Evolutionary conservation across 257 asterid species (phyloP), one percentile per base, ranked within the genome.

Genomic region (Misopates orontium): DNA sequence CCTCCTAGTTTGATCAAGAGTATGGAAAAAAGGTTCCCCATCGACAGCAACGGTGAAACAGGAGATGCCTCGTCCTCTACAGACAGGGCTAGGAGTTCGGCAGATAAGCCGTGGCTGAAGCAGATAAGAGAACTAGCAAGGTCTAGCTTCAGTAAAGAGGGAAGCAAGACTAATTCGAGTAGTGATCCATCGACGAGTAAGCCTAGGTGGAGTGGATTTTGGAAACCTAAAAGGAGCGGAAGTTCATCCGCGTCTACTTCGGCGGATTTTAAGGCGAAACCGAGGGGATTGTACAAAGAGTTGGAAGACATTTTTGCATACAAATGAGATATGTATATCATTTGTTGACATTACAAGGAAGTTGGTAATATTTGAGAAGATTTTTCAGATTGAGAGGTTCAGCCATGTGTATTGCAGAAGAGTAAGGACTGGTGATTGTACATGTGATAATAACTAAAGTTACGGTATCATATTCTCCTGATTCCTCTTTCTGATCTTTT

Each of bases 251-350:
- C 83, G 1, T 70, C 85, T 10, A 70, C 90, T 14, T 80, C 96
- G 4, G 66, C 80, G 4, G 93, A 88, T 75, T 70, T 45, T 22
- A 81, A 83, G 78, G 57, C 93, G 32, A 91, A 84, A 64, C 78
- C 90, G 17, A 81, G 62, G 75, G 85, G 85, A 45, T 70, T 91
- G 67, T 28, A 89, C 66, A 83, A 77, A 56, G 97, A 91, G 76
- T 77, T 91, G 73, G 96, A 91, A 75, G 90, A 90, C 31, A 91
- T 88, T 67, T 91, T 91, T 79, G 85, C 95, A 67, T 80, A 89
- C 61, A 87, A 80, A 66, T 81, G 82, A 82, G 67, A 36, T n/a
- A n/a, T 3, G 42, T 8, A 36, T 36, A 36, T 36, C 42, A 9
- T 36, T 36, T 28, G 36, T n/a, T 36, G 42, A 36, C 42, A 36